These are phyloP conservation scores for Chlamydomonas incerta DNA, from an alignment of 139 green algal genomes.

Conservation along the genomic window DNA sequence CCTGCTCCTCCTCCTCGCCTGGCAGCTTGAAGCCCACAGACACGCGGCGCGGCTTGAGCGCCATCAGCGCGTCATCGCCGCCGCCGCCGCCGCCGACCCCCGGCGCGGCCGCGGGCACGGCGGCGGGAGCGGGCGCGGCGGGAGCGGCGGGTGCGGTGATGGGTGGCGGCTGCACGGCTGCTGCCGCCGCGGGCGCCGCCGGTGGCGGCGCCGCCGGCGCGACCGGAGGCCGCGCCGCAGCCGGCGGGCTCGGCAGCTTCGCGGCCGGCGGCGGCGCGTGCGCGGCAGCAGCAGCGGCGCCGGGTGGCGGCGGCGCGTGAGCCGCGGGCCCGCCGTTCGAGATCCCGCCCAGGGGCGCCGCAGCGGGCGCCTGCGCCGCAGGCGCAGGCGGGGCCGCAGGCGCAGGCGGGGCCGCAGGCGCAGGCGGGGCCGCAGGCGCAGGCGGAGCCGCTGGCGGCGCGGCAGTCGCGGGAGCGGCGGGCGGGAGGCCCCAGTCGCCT, in stretches of 20 bases:
- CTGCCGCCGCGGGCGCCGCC: background rate
- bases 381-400: background rate
- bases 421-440: too few relatives aligned
- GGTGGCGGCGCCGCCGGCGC: too few relatives aligned
- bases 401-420: background rate
- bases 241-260: background rate
- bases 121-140: background rate
- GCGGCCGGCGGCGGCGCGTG: too few relatives aligned
- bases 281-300: too few relatives aligned
- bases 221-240: background rate
- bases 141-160: background rate
- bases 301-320: background rate
- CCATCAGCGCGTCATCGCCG: background rate
- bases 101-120: background rate
- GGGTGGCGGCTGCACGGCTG: background rate
- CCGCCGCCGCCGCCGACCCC: background rate
- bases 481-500: too few relatives aligned
- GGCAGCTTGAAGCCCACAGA: slow-evolving; percentile 1
- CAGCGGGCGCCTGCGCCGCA: background rate
- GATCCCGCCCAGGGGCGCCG: too few relatives aligned
- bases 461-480: too few relatives aligned
- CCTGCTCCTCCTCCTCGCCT: too few relatives aligned
- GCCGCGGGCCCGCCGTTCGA: background rate
- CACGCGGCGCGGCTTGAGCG: background rate
- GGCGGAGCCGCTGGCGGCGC: too few relatives aligned